Evolutionary conservation across 129 eudicot genomes (phyloP), one percentile per base, ranked within the genome.

Genomic region (Flaveria bidentis): DNA sequence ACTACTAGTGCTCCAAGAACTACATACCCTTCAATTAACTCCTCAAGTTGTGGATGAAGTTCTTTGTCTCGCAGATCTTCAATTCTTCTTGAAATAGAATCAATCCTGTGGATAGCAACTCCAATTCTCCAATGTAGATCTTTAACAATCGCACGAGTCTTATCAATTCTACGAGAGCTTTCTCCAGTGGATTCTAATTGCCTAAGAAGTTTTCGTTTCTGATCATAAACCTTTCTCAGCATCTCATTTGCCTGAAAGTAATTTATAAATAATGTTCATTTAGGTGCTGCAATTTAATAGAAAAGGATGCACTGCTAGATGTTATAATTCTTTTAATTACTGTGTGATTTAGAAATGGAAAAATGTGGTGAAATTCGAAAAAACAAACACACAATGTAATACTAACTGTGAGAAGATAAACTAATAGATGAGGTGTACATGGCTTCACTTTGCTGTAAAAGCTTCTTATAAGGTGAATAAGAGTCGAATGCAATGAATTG

Each of bases 31-130:
- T 94, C 92, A 66, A 94, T 94, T 78, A 94, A 78, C 74, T 94
- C 98, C 78, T 94, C 97, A 15, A 94, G 90, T 58, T 94, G 97
- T 39, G 98, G 98, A 80, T 91, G 97, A 53, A 94, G 95, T 80
- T 94, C 98, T 78, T 78, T 79, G 78, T 94, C 98, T 84, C 98
- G 82, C 58, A 94, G 63, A 45, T 94, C 97, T 79, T 94, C 98
- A 12, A 94, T 91, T 81, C 84, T 88, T 84, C 88, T 94, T 9
- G 98, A 91, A 63, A 94, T 89, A 2, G 98, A 85, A 82, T 94
- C 85, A 46, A 94, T 94, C 72, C 98, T 85, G 23, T 91, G 97
- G 71, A 94, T 86, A 52, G 97, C 91, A 81, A 94, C 96, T 86
- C 91, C 83, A 60, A 94, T 88, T 79, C 98, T 87, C 17, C 96